phyloP scores from a whole-genome alignment of 352 stramenopile genomes.

The Globisporangium acanthophoron region DNA sequence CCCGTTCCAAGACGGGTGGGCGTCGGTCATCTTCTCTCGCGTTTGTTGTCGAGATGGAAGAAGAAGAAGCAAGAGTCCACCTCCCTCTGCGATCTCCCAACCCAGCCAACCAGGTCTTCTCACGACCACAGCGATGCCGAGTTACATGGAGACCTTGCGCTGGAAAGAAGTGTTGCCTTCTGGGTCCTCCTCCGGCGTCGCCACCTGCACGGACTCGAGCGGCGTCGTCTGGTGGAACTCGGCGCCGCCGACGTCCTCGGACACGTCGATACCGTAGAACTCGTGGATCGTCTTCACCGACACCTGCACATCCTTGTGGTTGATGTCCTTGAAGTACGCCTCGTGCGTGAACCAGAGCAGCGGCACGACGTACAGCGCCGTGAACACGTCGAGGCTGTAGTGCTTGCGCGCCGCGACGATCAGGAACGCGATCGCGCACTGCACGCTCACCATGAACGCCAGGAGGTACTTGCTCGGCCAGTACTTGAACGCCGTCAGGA shows the following conservation, averaged over 20 bases:
- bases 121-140: slow-evolving; percentile 13
- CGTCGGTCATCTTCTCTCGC: background rate
- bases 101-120: background rate
- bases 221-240: slow-evolving; percentile 8
- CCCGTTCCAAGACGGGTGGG: background rate
- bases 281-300: slow-evolving; percentile 55
- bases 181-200: slow-evolving; percentile 25
- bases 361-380: slow-evolving; percentile 85
- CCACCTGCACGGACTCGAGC: slow-evolving; percentile 18
- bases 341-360: slow-evolving; percentile 81
- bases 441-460: slow-evolving; percentile 62
- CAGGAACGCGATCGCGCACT: slow-evolving; percentile 83
- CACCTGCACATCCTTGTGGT: slow-evolving; percentile 65
- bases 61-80: background rate
- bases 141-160: slow-evolving; percentile 50
- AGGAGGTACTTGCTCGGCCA: slow-evolving; percentile 79
- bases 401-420: slow-evolving; percentile 88
- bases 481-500: slow-evolving; percentile 83
- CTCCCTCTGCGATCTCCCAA: background rate
- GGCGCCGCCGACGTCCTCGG: slow-evolving; percentile 16
- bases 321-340: slow-evolving; percentile 79
- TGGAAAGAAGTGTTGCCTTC: slow-evolving; percentile 32
- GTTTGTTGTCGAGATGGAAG: background rate
- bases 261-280: slow-evolving; percentile 53
- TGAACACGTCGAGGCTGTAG: slow-evolving; percentile 88